A percentile compares a stretch with the other conserved stretches of the same genome.
Conservation (phyloP, 768 basidiomycete genomes). For the Xerocomus spinulosus region DNA sequence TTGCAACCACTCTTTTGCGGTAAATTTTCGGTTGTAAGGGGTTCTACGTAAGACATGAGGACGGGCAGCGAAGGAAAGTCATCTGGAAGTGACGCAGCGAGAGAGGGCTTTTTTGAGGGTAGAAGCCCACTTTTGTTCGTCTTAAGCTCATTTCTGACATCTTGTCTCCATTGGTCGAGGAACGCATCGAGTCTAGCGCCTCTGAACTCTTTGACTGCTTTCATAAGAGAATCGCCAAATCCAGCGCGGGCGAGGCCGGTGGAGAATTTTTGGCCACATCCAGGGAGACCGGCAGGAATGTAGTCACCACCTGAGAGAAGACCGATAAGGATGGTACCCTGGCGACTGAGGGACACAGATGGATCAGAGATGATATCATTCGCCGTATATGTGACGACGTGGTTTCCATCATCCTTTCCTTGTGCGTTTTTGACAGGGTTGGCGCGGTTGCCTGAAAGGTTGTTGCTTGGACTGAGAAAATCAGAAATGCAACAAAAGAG, state of each 20-base stretch:
- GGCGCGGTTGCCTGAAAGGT: slow-evolving; percentile 64
- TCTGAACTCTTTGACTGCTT: slow-evolving; percentile 50
- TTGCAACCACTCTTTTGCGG: slow-evolving; percentile 28
- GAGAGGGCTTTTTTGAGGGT: slow-evolving; percentile 56
- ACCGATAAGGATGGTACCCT: slow-evolving; percentile 78
- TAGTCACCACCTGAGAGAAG: slow-evolving; percentile 92
- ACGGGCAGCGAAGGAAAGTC: slow-evolving; percentile 72
- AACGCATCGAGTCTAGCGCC: slow-evolving; percentile 46
- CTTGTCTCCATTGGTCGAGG: slow-evolving; percentile 58
- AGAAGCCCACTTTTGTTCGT: slow-evolving; percentile 65
- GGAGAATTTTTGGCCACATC: slow-evolving; percentile 69
- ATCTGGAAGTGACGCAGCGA: slow-evolving; percentile 60
- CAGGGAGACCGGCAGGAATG: slow-evolving; percentile 59
- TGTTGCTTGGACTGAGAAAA: slow-evolving; percentile 55
- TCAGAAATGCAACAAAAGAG: slow-evolving; percentile 3
- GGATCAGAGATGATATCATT: slow-evolving; percentile 40
- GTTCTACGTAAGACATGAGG: slow-evolving; percentile 71
- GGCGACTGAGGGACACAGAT: slow-evolving; percentile 46
- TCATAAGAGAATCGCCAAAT: slow-evolving; percentile 64
- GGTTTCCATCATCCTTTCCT: slow-evolving; percentile 73
- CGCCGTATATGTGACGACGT: slow-evolving; percentile 42
- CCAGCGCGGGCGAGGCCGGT: slow-evolving; percentile 78
- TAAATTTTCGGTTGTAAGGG: slow-evolving; percentile 66
- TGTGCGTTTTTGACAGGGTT: slow-evolving; percentile 59
- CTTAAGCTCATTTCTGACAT: slow-evolving; percentile 57